These are phyloP conservation scores for Leishmania guyanensis DNA, from an alignment of 208 protist genomes.

Conservation along the genomic window DNA sequence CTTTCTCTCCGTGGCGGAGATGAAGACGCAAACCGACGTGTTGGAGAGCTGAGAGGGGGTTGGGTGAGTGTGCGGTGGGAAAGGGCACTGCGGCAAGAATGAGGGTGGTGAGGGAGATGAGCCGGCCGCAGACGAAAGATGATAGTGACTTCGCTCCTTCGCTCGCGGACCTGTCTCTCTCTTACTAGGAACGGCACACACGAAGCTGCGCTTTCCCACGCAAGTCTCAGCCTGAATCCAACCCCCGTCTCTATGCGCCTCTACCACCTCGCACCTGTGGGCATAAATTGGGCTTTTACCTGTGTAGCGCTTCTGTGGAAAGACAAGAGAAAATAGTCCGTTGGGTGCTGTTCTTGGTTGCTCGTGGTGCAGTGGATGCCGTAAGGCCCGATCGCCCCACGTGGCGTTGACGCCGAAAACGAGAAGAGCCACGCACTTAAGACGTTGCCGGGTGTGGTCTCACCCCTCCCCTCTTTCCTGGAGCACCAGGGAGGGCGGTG, in stretches of 20 bases:
- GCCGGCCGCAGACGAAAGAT: constrained; percentile 1
- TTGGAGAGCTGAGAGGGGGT: background rate
- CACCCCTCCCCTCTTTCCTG: background rate
- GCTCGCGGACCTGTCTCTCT: background rate
- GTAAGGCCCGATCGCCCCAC: background rate
- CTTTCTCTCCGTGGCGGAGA: constrained; percentile 2
- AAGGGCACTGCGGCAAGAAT: background rate
- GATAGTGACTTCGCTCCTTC: background rate
- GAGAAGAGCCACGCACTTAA: background rate
- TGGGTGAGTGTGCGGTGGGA: background rate
- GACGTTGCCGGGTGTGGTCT: background rate
- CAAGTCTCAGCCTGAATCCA: background rate
- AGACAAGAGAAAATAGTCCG: background rate
- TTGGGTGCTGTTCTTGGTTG: background rate
- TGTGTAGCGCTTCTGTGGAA: background rate
- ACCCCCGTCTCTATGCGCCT: background rate
- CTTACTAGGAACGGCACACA: background rate
- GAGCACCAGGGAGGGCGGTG: background rate
- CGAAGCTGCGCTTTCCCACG: background rate
- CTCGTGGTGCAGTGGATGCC: background rate
- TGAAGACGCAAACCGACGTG: background rate
- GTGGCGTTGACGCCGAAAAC: background rate
- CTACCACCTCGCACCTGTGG: background rate
- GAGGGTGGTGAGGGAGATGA: background rate
- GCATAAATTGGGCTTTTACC: background rate